Evolutionary conservation across 2,329 filamentous ascomycete genomes (phyloP).

Genomic region (Xylaria sp.): DNA sequence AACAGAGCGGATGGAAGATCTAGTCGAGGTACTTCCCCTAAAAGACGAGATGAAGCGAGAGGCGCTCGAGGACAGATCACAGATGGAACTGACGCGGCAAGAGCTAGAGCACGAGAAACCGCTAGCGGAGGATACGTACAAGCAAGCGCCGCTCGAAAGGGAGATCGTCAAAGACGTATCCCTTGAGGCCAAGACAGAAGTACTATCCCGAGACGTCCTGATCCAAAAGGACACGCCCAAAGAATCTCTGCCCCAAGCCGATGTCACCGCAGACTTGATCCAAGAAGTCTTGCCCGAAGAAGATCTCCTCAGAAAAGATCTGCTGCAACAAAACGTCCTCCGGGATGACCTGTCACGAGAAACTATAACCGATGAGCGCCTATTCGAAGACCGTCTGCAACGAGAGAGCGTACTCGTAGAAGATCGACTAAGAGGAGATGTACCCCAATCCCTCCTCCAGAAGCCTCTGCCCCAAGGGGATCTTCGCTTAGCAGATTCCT

Average conservation of each 20-base stretch:
- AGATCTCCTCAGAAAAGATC: background rate
- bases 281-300: background rate
- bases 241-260: background rate
- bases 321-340: background rate
- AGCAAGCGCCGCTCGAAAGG: background rate
- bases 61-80: slow-evolving; percentile 2
- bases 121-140: background rate
- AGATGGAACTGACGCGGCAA: background rate
- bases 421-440: background rate
- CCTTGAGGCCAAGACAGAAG: background rate
- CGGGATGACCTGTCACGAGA: too few relatives aligned
- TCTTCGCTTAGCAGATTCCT: background rate
- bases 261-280: background rate
- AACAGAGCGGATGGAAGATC: slow-evolving; percentile 1
- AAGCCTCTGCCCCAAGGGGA: background rate
- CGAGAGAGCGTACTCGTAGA: background rate
- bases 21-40: slow-evolving; percentile 9
- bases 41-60: slow-evolving; percentile 29
- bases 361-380: too few relatives aligned
- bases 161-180: background rate
- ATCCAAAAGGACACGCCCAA: background rate
- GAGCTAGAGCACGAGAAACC: background rate
- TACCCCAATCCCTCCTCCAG: background rate
- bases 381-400: too few relatives aligned
- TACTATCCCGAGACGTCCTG: background rate